These are phyloP conservation scores for Eleusine coracana DNA, from an alignment of 176 grass and related monocot species.

Conservation along the genomic window DNA sequence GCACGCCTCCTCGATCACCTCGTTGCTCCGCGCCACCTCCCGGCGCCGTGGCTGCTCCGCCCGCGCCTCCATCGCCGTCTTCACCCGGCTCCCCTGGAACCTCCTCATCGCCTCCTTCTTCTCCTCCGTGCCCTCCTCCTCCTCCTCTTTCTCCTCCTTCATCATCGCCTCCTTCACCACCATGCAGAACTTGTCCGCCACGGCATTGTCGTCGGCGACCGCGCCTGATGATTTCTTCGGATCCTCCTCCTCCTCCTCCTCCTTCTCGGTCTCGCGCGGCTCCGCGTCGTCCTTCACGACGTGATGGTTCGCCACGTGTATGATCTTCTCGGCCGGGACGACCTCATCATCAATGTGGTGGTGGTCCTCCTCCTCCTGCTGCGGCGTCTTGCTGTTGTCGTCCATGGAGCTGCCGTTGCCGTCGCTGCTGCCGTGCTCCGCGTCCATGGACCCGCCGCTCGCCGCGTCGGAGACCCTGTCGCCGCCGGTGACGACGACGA, in stretches of 20 bases:
- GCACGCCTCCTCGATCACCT: constrained; percentile 71
- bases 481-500: constrained; percentile 11
- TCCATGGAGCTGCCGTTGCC: background rate
- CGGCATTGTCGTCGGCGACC: background rate
- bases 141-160: constrained; percentile 10
- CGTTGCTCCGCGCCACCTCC: constrained; percentile 57
- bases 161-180: constrained; percentile 42
- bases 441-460: background rate
- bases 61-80: constrained; percentile 52
- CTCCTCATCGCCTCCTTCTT: background rate
- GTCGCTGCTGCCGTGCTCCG: background rate
- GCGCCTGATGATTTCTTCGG: constrained; percentile 29
- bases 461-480: constrained; percentile 1
- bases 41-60: constrained; percentile 43
- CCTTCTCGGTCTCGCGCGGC: background rate
- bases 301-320: constrained; percentile 38
- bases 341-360: background rate
- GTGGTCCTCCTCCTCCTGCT: background rate
- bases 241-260: constrained; percentile 19
- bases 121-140: background rate
- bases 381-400: background rate
- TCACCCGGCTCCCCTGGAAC: constrained; percentile 51
- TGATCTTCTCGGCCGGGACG: constrained; percentile 58
- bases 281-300: constrained; percentile 1
- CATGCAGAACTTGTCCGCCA: constrained; percentile 35